Evolutionary conservation across 2,329 filamentous ascomycete species (phyloP).

Genomic region (Verticillium nubilum): DNA sequence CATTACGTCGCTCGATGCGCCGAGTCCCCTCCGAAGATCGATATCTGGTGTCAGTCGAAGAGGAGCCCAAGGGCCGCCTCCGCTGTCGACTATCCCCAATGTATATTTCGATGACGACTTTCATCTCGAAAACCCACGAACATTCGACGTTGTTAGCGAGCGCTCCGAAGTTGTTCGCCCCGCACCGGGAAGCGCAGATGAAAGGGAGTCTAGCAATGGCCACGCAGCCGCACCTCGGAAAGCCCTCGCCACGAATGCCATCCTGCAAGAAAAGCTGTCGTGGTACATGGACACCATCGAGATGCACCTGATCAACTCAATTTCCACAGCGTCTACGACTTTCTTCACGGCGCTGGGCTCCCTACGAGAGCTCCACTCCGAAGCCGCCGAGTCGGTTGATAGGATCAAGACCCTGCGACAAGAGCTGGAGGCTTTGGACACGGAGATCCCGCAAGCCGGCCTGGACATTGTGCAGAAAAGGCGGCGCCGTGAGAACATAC

Average conservation of each 20-base stretch:
- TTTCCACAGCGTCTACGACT: conserved; percentile 89
- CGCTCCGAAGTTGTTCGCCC: conserved; percentile 89
- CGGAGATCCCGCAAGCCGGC: conserved; percentile 80
- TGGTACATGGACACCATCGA: conserved; percentile 99
- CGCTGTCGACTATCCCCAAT: conserved; percentile 82
- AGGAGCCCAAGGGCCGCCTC: conserved; percentile 67
- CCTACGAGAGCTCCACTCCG: conserved; percentile 81
- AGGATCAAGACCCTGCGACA: conserved; percentile 76
- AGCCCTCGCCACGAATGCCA: conserved; percentile 90
- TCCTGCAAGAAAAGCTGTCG: conserved; percentile 93
- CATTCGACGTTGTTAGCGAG: conserved; percentile 94
- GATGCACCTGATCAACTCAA: conserved; percentile 92
- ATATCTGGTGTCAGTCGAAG: conserved; percentile 50
- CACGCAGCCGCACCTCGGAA: conserved; percentile 64
- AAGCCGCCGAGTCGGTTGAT: conserved; percentile 85
- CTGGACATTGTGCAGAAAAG: conserved; percentile 81
- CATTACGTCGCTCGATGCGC: conserved; percentile 41
- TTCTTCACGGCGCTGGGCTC: conserved; percentile 95
- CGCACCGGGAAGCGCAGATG: conserved; percentile 46
- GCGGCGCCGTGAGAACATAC: conserved; percentile 75
- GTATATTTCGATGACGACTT: conserved; percentile 97
- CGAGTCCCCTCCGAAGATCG: conserved; percentile 35
- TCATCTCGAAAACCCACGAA: conserved; percentile 90
- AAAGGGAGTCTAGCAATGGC: conserved; percentile 48
- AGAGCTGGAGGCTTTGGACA: conserved; percentile 75